Conservation (phyloP, 2,329 filamentous ascomycete species). For the Sporothrix variecibatus region DNA sequence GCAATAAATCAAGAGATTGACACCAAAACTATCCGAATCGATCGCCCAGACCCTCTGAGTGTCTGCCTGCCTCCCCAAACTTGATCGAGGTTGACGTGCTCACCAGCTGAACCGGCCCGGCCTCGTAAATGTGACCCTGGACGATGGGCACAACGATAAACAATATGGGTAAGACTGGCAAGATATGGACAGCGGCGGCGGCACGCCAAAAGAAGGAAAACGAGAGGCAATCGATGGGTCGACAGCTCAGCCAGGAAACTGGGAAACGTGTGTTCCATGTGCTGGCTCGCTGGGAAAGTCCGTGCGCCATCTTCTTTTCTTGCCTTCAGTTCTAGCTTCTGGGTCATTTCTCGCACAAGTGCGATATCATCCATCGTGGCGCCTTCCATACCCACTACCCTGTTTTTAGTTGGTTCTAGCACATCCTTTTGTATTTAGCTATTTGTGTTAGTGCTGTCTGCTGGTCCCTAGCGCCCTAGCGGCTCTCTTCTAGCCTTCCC, state of each 20-base stretch:
- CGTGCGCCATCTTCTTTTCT: constrained; percentile 2
- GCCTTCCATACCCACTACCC: constrained; percentile 14
- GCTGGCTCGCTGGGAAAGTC: not conserved
- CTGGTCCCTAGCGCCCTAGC: not conserved
- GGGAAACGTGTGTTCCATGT: not conserved
- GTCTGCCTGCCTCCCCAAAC: not conserved
- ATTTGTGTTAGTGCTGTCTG: constrained; percentile 9
- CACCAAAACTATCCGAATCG: not conserved
- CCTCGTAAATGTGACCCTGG: not conserved
- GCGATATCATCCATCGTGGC: not conserved
- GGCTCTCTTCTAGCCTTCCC: constrained; percentile 6
- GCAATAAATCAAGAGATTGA: not conserved
- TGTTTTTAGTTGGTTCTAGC: constrained; percentile 19
- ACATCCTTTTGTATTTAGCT: not conserved
- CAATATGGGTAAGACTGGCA: not conserved
- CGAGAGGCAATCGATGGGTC: not conserved
- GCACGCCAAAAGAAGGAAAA: constrained; percentile 1
- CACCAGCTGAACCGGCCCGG: constrained; percentile 10
- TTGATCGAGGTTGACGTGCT: constrained; percentile 12
- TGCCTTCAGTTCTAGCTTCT: not conserved
- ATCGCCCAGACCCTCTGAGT: not conserved
- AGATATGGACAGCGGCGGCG: not conserved
- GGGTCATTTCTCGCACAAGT: not conserved
- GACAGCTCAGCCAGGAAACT: not conserved
- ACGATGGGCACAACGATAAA: not conserved